Conservation (phyloP, 768 basidiomycete species). For the Leccinum arenicola region DNA sequence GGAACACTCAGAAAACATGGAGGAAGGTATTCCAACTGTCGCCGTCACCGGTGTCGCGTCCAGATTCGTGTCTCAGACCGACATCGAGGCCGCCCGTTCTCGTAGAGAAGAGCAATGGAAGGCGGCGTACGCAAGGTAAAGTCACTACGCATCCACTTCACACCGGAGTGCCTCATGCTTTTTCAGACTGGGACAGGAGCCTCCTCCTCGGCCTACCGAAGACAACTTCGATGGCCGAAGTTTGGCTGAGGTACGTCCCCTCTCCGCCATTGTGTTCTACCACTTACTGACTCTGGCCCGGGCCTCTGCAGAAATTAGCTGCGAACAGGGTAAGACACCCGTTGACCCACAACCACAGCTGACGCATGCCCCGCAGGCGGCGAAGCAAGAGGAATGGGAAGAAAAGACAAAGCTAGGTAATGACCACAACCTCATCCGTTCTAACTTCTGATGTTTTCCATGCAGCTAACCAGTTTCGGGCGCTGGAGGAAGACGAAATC, state of each 20-base stretch:
- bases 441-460: constrained; percentile 4
- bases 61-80: constrained; percentile 78
- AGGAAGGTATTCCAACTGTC: constrained; percentile 70
- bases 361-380: constrained; percentile 47
- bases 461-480: constrained; percentile 83
- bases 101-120: constrained; percentile 85
- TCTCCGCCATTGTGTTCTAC: background rate
- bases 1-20: constrained; percentile 40
- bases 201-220: constrained; percentile 71
- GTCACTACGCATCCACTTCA: constrained; percentile 1
- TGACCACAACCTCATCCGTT: constrained; percentile 6
- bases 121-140: constrained; percentile 79
- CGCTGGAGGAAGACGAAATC: constrained; percentile 87
- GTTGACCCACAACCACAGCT: constrained; percentile 4
- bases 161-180: constrained; percentile 4
- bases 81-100: constrained; percentile 69
- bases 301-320: constrained; percentile 68
- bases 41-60: constrained; percentile 73
- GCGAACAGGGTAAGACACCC: constrained; percentile 68
- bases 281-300: constrained; percentile 10
- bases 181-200: constrained; percentile 76
- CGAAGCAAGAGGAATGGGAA: constrained; percentile 93
- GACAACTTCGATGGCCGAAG: constrained; percentile 83
- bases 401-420: constrained; percentile 75
- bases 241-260: constrained; percentile 74